Base-by-base conservation (phyloP, 495 filamentous ascomycete genomes). In the Penicillium odoratum region DNA sequence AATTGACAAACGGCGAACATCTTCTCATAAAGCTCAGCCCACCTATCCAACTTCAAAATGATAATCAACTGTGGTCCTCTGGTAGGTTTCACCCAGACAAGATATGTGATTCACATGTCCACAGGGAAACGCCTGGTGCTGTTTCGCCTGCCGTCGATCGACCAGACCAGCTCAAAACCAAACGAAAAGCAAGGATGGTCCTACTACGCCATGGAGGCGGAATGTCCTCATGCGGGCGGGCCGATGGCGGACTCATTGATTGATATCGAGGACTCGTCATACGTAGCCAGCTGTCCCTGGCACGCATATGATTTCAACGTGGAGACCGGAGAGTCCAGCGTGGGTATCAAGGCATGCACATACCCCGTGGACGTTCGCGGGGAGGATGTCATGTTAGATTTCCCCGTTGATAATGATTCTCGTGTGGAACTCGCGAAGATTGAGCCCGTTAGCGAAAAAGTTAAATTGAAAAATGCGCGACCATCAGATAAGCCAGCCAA, bases 291-390 rank as follows among this genome's bases (percentile, higher is more conserved):
- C 0, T 82, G 79, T 53, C 79, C 79, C 18, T 82, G 79, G 79
- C 79, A 82, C 61, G 79, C 79, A 4, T 82, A 82, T 66, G 79
- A 82, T 58, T 82, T 82, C 61, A 82, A 82, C 57, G 76, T 82
- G 58, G 78, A 82, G 64, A 82, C 79, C 1, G 79, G 79, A 51
- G 78, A 81, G 64, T 82, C 78, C 9, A 82, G 78, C 56, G 76
- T 78, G 3, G 79, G 79, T 7, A 74, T 82, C 65, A 81, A 77
- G 61, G 72, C 79, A 3, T 82, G 79, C 61, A 82, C 78, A 1
- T 82, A 78, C 44, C 74, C 78, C 1, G 71, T 82, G 26, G 65
- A 74, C 48, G 65, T 80, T 6, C 62, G 70, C 28, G 69, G 69
- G 25, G 78, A 69, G 13, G 61, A 53, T 29, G 72, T 78, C 44